These are phyloP conservation scores for Mycena galericulata DNA, from an alignment of 768 basidiomycete species.

Conservation along the genomic window DNA sequence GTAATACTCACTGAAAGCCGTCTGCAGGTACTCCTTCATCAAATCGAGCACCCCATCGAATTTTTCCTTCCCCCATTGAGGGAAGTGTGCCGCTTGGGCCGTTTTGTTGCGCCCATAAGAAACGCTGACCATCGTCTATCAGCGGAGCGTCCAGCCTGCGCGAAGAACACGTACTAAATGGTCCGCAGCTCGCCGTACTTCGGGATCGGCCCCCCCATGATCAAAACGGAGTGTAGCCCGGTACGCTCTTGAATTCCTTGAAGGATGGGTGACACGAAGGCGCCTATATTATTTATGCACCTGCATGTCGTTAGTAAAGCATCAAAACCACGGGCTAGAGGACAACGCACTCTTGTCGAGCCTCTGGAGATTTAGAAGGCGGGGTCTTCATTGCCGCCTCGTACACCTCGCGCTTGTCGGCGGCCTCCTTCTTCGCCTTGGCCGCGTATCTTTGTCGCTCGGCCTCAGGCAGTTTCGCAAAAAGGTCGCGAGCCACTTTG, in stretches of 20 bases:
- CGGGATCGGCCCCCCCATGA: conserved; percentile 15
- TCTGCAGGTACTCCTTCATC: conserved; percentile 10
- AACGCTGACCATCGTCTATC: neutral
- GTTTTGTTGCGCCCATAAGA: neutral
- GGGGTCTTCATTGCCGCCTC: neutral
- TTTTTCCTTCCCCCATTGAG: neutral
- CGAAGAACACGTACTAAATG: conserved; percentile 1
- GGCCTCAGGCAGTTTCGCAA: neutral
- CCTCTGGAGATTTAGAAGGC: neutral
- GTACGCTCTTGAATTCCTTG: neutral
- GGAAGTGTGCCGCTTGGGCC: neutral
- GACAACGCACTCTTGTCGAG: neutral
- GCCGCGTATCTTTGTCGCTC: neutral
- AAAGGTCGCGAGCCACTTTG: neutral
- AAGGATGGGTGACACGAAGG: conserved; percentile 8
- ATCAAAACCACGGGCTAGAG: neutral
- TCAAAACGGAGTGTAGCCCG: neutral
- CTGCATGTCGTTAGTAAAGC: neutral
- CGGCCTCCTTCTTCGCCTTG: neutral
- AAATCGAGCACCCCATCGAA: conserved; percentile 4
- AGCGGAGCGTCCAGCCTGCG: neutral
- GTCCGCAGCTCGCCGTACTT: conserved; percentile 4
- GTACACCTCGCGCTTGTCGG: neutral
- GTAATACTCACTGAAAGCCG: conserved; percentile 29
- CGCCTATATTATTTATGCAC: neutral